Evolutionary conservation across 768 basidiomycete species (phyloP).

Genomic region (Lactarius pseudohatsudake): DNA sequence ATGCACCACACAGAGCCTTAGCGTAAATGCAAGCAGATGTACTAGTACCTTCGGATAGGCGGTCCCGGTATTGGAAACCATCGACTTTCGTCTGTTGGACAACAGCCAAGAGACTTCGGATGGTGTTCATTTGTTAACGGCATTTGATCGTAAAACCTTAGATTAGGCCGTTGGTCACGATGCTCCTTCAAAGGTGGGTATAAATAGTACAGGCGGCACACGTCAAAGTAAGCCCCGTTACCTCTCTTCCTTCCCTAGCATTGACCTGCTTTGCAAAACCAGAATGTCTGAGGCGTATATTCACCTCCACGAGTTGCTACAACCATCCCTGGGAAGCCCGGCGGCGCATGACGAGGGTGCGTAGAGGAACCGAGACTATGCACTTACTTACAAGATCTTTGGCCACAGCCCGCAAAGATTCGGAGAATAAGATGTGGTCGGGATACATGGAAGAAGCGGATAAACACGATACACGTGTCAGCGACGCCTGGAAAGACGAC

Average conservation of each 20-base stretch:
- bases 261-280: background rate
- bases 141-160: too few species aligned
- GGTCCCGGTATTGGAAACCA: too few species aligned
- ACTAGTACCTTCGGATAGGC: too few species aligned
- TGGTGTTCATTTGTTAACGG: too few species aligned
- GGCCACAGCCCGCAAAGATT: background rate
- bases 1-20: too few species aligned
- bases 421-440: conserved; percentile 24
- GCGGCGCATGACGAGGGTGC: background rate
- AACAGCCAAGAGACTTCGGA: too few species aligned
- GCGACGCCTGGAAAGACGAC: conserved; percentile 25
- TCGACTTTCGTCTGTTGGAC: too few species aligned
- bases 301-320: background rate
- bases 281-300: conserved; percentile 9
- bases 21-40: too few species aligned
- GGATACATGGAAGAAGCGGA: conserved; percentile 16
- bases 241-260: background rate
- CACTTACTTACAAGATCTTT: background rate
- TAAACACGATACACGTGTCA: conserved; percentile 17
- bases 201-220: background rate
- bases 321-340: background rate
- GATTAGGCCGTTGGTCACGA: background rate
- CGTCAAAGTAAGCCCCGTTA: background rate
- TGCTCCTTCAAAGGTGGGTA: background rate
- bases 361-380: background rate